Evolutionary conservation across 345 rosid genomes (phyloP), one percentile per base, ranked within the genome.

Genomic region (Barbarea vulgaris): DNA sequence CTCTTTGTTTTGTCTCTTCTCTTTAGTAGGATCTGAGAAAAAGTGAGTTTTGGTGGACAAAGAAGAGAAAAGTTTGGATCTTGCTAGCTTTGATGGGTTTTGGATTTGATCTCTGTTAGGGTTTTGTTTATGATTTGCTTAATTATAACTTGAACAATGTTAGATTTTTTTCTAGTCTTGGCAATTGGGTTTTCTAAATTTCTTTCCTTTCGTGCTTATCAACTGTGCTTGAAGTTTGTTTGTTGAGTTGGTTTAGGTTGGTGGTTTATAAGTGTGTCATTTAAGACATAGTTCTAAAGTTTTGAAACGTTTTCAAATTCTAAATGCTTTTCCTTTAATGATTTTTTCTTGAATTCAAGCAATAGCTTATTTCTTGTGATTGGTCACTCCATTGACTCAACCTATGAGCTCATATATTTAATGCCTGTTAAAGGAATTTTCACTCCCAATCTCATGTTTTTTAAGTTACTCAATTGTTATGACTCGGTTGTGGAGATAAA

Each of bases 11-110:
- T 24, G 25, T 24, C 25, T 24, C 25, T 25, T 25, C 28, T 25
- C 52, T 73, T 5, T 62, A 27, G 15, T 53, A 46, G 42, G 56
- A 64, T n/a, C n/a, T n/a, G n/a, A n/a, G n/a, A n/a, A n/a, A n/a
- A n/a, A n/a, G n/a, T n/a, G n/a, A n/a, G n/a, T n/a, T n/a, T n/a
- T n/a, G n/a, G n/a, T n/a, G n/a, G n/a, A n/a, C n/a, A n/a, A n/a
- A n/a, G n/a, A n/a, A n/a, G 15, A 11, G 5, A n/a, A n/a, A 18
- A 14, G 10, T 75, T 36, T 65, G 51, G 78, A 65, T 71, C 73
- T 72, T 72, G 6, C 9, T 42, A 68, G 58, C 28, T 67, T 59
- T 36, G n/a, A 25, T 58, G 37, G 4, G 28, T 54, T 58, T 54
- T 58, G 66, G 54, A 66, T 56, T 71, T 64, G 68, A 31, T 15